Percentiles rank a stretch among this genome's conserved stretches.
Evolutionary conservation across 306 rosid genomes (phyloP).

Genomic region (Vigna angularis): DNA sequence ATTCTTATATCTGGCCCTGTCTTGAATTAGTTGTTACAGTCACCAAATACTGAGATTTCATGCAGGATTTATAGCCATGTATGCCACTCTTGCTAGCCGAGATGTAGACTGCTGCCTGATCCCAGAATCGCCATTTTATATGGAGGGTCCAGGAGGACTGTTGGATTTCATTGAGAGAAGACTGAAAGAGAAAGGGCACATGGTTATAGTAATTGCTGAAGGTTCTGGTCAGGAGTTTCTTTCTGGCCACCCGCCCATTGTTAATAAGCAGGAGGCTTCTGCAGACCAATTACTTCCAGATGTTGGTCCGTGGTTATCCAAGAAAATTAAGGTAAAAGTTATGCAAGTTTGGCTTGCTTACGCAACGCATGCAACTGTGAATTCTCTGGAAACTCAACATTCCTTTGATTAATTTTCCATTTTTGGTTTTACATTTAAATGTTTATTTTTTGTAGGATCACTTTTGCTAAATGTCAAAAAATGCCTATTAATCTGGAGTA

Average conservation of each 20-base stretch:
- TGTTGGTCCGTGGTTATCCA: conserved; percentile 73
- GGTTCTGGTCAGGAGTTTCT: conserved; percentile 75
- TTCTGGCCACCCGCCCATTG: conserved; percentile 33
- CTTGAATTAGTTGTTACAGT: conserved; percentile 1
- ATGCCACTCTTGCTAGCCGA: conserved; percentile 80
- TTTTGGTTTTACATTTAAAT: not conserved
- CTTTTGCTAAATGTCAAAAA: conserved; percentile 51
- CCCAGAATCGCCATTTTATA: conserved; percentile 79
- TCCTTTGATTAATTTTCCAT: not conserved
- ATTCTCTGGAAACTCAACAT: not conserved
- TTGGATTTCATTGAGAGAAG: conserved; percentile 65
- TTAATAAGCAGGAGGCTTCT: conserved; percentile 59
- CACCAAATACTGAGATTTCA: conserved; percentile 4
- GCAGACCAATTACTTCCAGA: conserved; percentile 60
- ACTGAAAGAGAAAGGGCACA: conserved; percentile 71
- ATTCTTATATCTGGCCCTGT: not conserved
- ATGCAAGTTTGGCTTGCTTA: conserved; percentile 8
- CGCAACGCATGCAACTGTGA: not conserved
- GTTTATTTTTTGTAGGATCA: conserved; percentile 59
- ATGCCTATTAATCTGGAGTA: conserved; percentile 66
- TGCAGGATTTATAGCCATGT: conserved; percentile 77
- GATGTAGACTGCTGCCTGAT: conserved; percentile 86
- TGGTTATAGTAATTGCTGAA: conserved; percentile 86
- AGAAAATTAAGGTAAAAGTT: conserved; percentile 64
- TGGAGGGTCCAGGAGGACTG: conserved; percentile 75